Evolutionary conservation across 371 early-diverging fungal genomes (phyloP), one percentile per base, ranked within the genome.

Genomic region (Mucor lusitanicus): DNA sequence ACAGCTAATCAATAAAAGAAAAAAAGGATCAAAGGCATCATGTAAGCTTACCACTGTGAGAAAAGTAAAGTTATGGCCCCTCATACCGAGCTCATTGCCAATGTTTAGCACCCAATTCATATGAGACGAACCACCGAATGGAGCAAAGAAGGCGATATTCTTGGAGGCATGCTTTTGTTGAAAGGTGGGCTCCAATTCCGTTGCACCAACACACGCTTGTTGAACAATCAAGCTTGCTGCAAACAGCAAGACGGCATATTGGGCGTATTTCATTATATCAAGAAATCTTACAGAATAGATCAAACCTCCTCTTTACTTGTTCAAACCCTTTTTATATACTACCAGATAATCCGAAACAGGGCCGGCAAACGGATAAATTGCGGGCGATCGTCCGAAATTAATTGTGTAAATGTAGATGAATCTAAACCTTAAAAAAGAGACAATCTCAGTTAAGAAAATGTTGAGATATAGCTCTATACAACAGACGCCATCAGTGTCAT

Each of bases 51-150:
- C 19, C 17, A 46, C 44, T 9, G n/a, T 44, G 15, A 63, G 17
- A 32, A 64, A 67, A 50, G 64, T 33, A 40, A 64, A 27, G 67
- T 67, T 13, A 64, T 32, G 56, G 32, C 63, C 63, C 28, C 63
- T 50, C 23, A 25, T 21, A 39, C 40, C 63, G 11, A 63, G 27
- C 23, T 63, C 42, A 57, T 64, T 57, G 2, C 39, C 33, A 17
- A 64, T 57, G 21, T 17, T 57, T 5, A 64, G 25, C 2, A 64
- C 58, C 64, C 64, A 64, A n/a, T 12, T 56, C 19, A 44, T 40
- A 12, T 64, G 64, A 0, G 64, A 64, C 23, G 64, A 28, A 15
- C 64, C 64, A 37, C 64, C 64, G 21, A 30, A 19, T 0, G 44
- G 30, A 30, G 42, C 27, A 33, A 56, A 42, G 19, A 64, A 57